Percentiles rank a stretch among this genome's conserved stretches.
Conservation (phyloP, 148 eudicot species). For the Fallopia convolvulus region DNA sequence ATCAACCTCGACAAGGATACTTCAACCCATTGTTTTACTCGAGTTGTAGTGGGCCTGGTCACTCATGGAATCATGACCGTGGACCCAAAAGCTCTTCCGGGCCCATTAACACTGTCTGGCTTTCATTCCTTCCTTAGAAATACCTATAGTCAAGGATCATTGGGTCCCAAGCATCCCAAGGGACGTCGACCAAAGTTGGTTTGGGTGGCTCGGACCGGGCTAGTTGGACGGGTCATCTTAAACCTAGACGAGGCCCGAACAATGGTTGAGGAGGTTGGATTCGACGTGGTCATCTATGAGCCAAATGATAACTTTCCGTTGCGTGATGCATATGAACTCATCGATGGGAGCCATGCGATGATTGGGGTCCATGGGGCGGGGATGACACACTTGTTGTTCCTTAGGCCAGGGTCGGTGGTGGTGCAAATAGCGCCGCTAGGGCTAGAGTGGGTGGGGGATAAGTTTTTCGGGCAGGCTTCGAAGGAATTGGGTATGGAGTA, state of each 20-base stretch:
- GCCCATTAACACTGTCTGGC: constrained; percentile 11
- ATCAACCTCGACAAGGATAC: constrained; percentile 22
- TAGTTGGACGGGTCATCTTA: constrained; percentile 19
- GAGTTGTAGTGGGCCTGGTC: constrained; percentile 30
- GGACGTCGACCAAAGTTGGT: constrained; percentile 21
- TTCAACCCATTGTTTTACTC: constrained; percentile 27
- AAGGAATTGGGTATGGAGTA: constrained; percentile 39
- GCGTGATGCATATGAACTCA: constrained; percentile 19
- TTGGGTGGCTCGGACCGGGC: constrained; percentile 16
- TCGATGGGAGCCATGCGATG: constrained; percentile 27
- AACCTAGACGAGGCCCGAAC: constrained; percentile 21
- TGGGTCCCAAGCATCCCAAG: no score
- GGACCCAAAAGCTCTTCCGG: constrained; percentile 22
- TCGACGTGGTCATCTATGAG: constrained; percentile 19
- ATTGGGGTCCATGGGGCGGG: constrained; percentile 27
- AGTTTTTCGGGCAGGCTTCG: constrained; percentile 34
- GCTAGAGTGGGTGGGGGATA: constrained; percentile 23
- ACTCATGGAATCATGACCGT: constrained; percentile 34
- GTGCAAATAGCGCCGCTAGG: constrained; percentile 43
- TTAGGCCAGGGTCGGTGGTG: constrained; percentile 14
- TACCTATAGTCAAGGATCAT: not conserved
- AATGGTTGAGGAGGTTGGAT: constrained; percentile 25
- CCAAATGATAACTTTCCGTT: not conserved
- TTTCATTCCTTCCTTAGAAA: constrained; percentile 28
- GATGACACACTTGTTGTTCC: constrained; percentile 19